These are phyloP conservation scores for Talaromyces wortmannii DNA, from an alignment of 495 filamentous ascomycete species.

Conservation along the genomic window DNA sequence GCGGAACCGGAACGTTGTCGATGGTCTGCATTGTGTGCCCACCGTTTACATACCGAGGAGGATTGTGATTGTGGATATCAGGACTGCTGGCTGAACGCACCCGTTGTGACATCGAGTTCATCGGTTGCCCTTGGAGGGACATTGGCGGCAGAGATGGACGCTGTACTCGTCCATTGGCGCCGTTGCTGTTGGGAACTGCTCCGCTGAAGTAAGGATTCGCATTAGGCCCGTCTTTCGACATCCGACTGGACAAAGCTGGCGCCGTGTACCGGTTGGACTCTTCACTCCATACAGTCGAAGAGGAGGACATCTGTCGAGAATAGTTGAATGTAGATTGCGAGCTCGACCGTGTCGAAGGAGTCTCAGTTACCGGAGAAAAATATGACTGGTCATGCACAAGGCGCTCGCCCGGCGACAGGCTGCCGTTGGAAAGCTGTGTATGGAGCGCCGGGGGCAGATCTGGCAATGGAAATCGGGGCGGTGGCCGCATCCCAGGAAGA, in stretches of 20 bases:
- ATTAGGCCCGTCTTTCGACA: conserved; percentile 68
- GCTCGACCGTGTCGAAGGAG: conserved; percentile 80
- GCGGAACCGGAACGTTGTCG: conserved; percentile 59
- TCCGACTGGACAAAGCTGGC: conserved; percentile 71
- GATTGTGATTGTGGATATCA: conserved; percentile 56
- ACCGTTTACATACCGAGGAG: conserved; percentile 42
- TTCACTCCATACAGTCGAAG: conserved; percentile 52
- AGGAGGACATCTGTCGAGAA: conserved; percentile 62
- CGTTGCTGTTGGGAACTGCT: conserved; percentile 3
- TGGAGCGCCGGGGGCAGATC: conserved; percentile 62
- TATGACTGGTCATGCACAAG: conserved; percentile 60
- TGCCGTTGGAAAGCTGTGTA: conserved; percentile 53
- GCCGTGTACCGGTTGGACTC: conserved; percentile 78
- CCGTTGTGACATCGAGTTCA: conserved; percentile 43
- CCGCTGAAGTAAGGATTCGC: conserved; percentile 45
- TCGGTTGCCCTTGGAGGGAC: conserved; percentile 50
- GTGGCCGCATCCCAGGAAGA: conserved; percentile 45
- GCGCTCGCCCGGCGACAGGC: conserved; percentile 44
- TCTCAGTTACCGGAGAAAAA: conserved; percentile 83
- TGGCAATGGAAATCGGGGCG: conserved; percentile 58
- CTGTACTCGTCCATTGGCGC: conserved; percentile 59
- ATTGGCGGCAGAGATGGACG: conserved; percentile 80
- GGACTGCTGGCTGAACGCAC: conserved; percentile 66
- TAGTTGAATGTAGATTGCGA: conserved; percentile 71
- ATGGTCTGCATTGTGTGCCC: conserved; percentile 56